Percentiles rank a stretch among this genome's conserved stretches.
Conservation (phyloP, 768 basidiomycete species). For the Steccherinum ochraceum region DNA sequence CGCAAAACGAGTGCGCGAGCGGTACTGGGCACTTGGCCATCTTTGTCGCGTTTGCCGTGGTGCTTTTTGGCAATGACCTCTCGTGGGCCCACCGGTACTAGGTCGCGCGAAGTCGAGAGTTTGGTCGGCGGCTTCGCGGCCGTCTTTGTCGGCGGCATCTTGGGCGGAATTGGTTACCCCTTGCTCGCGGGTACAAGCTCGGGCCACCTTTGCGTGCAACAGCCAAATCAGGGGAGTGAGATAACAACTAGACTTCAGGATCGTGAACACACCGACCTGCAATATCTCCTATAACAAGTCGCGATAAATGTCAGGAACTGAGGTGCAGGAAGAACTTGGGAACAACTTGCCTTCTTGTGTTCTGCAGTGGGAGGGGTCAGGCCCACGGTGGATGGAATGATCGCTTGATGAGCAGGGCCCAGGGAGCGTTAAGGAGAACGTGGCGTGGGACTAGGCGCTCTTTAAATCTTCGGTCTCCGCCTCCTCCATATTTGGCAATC, state of each 20-base stretch:
- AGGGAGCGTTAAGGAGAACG: neutral
- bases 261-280: too few species aligned
- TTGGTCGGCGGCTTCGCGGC: slow-evolving; percentile 5
- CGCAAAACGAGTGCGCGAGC: slow-evolving; percentile 68
- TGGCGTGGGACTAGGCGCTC: neutral
- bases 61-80: slow-evolving; percentile 34
- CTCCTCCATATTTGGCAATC: neutral
- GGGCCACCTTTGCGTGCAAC: neutral
- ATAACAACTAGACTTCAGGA: too few species aligned
- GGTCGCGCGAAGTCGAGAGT: slow-evolving; percentile 27
- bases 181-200: neutral
- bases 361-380: neutral
- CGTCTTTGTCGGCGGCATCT: slow-evolving; percentile 17
- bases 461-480: slow-evolving; percentile 5
- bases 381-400: neutral
- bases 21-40: slow-evolving; percentile 55
- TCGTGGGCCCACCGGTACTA: slow-evolving; percentile 51
- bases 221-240: too few species aligned
- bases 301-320: too few species aligned
- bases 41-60: slow-evolving; percentile 37
- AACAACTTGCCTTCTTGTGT: neutral
- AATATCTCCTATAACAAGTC: too few species aligned
- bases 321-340: neutral
- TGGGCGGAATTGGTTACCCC: neutral
- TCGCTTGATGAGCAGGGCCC: neutral